Evolutionary conservation across 2,329 filamentous ascomycete genomes (phyloP), one percentile per base, ranked within the genome.

Genomic region (Apiospora marii): DNA sequence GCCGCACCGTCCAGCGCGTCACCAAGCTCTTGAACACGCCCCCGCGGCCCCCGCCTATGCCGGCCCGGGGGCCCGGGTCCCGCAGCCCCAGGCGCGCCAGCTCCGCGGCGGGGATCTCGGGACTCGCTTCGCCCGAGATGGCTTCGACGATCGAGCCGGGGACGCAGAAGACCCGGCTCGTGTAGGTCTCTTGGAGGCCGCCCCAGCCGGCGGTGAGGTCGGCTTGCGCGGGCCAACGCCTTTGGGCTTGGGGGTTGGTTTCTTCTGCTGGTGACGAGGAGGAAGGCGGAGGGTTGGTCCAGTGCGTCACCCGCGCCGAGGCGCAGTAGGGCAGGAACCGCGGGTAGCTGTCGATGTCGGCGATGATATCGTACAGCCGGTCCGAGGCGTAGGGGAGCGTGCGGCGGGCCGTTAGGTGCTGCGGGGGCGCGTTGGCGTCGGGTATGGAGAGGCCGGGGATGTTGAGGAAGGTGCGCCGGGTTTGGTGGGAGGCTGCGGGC

Each of bases 321-420:
- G 90, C 89, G 84, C 96, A 97, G 88, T 97, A 98, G 14, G 96
- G 96, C n/a, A 99, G 90, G 87, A 98, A 99, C 76, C 86, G 82
- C 49, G 88, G 86, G 89, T 99, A 99, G 75, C 90, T 91, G 82
- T 94, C 90, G 75, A 99, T 91, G 83, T 98, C 94, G 84, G 95
- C 91, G 82, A 99, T 95, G 71, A 98, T 89, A 76, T 87, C 87
- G 89, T 96, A 99, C 77, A 99, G 91, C 1, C 90, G 86, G 5
- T 83, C 79, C 44, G 91, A 86, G 0, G 91, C 84, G 86, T 97
- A 97, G 19, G 93, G 93, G 19, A 98, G 92, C 4, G 88, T 92
- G 74, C 94, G 93, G 27, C 88, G 87, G 14, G 94, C 95, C 70
- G 89, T 90, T 72, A 98, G 87, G 75, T 86, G 90, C 80, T 95